These are phyloP conservation scores for Exophiala lecanii-corni DNA, from an alignment of 2,329 filamentous ascomycete genomes.

Conservation along the genomic window DNA sequence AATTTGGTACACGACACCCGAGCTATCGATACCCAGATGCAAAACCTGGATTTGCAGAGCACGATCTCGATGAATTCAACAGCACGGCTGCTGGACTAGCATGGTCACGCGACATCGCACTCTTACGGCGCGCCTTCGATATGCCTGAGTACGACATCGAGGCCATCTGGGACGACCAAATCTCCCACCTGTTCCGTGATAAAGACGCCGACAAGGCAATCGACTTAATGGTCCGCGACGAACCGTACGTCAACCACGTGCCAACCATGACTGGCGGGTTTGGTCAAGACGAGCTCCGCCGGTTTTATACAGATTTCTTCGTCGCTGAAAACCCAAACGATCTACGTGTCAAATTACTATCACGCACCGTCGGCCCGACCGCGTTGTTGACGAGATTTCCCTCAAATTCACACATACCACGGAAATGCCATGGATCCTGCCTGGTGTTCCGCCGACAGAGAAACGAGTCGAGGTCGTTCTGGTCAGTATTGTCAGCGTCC, in stretches of 20 bases:
- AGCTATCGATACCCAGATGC: slow-evolving; percentile 53
- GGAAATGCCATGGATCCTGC: slow-evolving; percentile 56
- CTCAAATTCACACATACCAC: slow-evolving; percentile 54
- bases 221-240: slow-evolving; percentile 23
- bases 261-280: slow-evolving; percentile 41
- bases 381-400: slow-evolving; percentile 58
- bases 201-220: slow-evolving; percentile 36
- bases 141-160: slow-evolving; percentile 34
- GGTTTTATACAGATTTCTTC: slow-evolving; percentile 57
- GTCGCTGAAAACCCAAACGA: slow-evolving; percentile 48
- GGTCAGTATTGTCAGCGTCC: slow-evolving; percentile 53
- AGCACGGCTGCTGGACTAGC: slow-evolving; percentile 60
- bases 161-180: slow-evolving; percentile 37
- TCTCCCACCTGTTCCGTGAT: slow-evolving; percentile 25
- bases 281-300: slow-evolving; percentile 37
- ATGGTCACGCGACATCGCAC: slow-evolving; percentile 60
- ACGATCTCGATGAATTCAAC: slow-evolving; percentile 64
- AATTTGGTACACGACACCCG: slow-evolving; percentile 27
- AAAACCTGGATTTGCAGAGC: slow-evolving; percentile 65
- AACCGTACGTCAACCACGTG: slow-evolving; percentile 32
- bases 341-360: slow-evolving; percentile 51
- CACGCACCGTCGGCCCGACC: slow-evolving; percentile 54
- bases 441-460: slow-evolving; percentile 53
- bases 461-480: slow-evolving; percentile 54
- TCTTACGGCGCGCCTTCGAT: slow-evolving; percentile 57